Evolutionary conservation across 768 basidiomycete species (phyloP).

Genomic region (Lactarius hengduanensis): DNA sequence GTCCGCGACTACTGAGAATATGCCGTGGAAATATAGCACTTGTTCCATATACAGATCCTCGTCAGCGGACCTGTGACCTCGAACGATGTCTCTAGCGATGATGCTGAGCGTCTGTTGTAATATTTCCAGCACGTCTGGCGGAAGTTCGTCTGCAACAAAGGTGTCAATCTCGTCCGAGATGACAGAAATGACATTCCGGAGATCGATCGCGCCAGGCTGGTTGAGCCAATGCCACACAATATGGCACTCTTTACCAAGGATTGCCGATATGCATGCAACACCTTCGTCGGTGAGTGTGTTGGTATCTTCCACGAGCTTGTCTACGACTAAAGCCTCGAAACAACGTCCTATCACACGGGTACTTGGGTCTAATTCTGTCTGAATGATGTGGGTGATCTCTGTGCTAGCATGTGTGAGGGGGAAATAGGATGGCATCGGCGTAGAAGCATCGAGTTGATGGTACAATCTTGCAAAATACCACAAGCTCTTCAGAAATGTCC

Average conservation of each 20-base stretch:
- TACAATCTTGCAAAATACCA: not conserved
- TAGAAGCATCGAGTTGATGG: not conserved
- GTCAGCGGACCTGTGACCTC: not conserved
- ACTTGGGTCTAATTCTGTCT: not conserved
- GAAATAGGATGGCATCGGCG: not conserved
- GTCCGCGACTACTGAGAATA: not conserved
- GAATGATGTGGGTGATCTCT: not conserved
- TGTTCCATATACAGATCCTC: not conserved
- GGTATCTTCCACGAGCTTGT: not conserved
- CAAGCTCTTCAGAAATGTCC: not conserved
- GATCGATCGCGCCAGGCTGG: not conserved
- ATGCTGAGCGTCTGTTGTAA: not conserved
- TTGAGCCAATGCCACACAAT: not conserved
- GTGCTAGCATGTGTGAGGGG: not conserved
- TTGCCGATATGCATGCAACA: not conserved
- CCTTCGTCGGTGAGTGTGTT: not conserved
- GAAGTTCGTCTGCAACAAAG: not conserved
- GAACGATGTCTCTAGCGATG: not conserved
- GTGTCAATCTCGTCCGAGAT: not conserved
- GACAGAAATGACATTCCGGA: not conserved
- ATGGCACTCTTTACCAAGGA: not conserved
- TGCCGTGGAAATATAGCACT: not conserved
- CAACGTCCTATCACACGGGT: not conserved
- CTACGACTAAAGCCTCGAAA: not conserved
- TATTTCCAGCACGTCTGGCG: not conserved